Conservation (phyloP, 768 basidiomycete genomes). For the Lactifluus piperatus region DNA sequence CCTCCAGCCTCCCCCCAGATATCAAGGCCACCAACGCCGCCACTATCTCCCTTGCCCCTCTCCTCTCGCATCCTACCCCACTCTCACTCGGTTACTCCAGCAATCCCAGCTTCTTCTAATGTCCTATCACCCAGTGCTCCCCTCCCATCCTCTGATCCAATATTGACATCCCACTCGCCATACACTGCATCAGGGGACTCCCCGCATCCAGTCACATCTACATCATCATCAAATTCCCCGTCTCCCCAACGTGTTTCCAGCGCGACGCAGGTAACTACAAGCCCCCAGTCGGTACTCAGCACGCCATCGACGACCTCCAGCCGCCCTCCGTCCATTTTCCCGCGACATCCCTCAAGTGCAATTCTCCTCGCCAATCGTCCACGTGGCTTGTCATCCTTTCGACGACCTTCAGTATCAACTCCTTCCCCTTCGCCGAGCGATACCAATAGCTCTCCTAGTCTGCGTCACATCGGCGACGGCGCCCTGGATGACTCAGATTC, state of each 20-base stretch:
- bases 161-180: constrained; percentile 14
- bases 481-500: constrained; percentile 75
- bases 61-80: constrained; percentile 26
- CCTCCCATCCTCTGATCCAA: constrained; percentile 24
- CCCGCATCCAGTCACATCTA: constrained; percentile 1
- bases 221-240: constrained; percentile 14
- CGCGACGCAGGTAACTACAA: constrained; percentile 4
- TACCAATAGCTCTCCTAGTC: constrained; percentile 31
- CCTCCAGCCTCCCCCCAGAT: constrained; percentile 27
- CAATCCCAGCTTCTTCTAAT: constrained; percentile 27
- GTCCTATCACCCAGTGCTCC: constrained; percentile 22
- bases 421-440: constrained; percentile 30
- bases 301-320: constrained; percentile 11
- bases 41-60: constrained; percentile 22
- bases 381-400: constrained; percentile 27
- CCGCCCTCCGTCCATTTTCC: constrained; percentile 12
- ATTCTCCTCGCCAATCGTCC: constrained; percentile 19
- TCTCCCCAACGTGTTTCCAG: constrained; percentile 15
- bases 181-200: constrained; percentile 5
- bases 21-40: constrained; percentile 23
- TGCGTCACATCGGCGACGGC: constrained; percentile 66
- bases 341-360: constrained; percentile 16
- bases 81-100: constrained; percentile 36
- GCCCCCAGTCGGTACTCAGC: constrained; percentile 12
- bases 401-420: constrained; percentile 37